Conservation (phyloP, 352 stramenopile genomes). For the Phytopythium delawarense region DNA sequence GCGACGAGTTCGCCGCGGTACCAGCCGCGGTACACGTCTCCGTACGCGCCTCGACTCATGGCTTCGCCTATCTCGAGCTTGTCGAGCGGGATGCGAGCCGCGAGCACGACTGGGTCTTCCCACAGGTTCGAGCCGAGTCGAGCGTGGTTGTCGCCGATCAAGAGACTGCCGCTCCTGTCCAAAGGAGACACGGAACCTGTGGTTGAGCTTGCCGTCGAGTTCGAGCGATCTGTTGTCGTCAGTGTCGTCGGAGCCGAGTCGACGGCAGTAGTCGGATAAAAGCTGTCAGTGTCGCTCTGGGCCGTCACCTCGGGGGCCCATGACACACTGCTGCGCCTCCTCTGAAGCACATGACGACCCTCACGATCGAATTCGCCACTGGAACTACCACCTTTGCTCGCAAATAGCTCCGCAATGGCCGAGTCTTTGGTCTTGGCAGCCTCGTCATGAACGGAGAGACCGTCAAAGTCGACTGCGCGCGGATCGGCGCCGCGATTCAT, state of each 20-base stretch:
- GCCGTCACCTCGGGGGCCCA: neutral
- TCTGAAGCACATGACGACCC: neutral
- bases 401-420: neutral
- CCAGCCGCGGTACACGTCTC: conserved; percentile 38
- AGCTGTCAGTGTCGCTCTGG: neutral
- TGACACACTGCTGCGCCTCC: conserved; percentile 4
- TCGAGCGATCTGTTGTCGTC: conserved; percentile 2
- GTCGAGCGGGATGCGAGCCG: conserved; percentile 42
- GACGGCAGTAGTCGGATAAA: neutral
- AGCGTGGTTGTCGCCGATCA: neutral
- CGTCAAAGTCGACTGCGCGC: neutral
- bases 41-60: conserved; percentile 42
- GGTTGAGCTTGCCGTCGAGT: conserved; percentile 3
- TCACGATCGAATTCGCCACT: neutral
- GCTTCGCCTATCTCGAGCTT: conserved; percentile 34
- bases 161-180: neutral
- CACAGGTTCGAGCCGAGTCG: conserved; percentile 12
- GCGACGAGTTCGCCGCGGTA: conserved; percentile 44
- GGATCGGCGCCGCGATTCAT: neutral
- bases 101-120: conserved; percentile 28
- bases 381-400: neutral
- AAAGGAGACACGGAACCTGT: neutral
- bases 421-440: neutral
- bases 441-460: neutral
- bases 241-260: neutral